phyloP scores from a whole-genome alignment of 768 basidiomycete species.

The Chalciporus sphaerocephalus region DNA sequence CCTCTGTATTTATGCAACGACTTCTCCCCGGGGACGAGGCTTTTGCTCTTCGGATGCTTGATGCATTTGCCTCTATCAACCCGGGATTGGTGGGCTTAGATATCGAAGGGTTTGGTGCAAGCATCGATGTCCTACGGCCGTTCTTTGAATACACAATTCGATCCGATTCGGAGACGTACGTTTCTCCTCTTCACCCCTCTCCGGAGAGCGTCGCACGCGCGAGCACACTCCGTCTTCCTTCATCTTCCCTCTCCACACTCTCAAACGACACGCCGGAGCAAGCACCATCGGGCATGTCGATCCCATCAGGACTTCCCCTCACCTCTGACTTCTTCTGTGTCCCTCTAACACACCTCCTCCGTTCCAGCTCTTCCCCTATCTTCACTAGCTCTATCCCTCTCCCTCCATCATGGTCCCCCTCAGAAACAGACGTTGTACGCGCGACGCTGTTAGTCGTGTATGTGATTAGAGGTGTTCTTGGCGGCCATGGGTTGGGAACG shows the following conservation, averaged over 20 bases:
- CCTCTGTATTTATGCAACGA: slow-evolving; percentile 49
- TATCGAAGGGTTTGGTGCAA: slow-evolving; percentile 32
- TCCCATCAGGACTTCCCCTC: slow-evolving; percentile 42
- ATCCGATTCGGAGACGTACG: slow-evolving; percentile 36
- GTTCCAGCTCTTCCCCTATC: slow-evolving; percentile 68
- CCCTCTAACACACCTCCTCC: slow-evolving; percentile 74
- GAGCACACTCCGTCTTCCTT: slow-evolving; percentile 49
- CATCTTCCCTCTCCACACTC: neutral
- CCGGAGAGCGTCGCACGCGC: slow-evolving; percentile 52
- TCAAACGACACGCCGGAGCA: neutral
- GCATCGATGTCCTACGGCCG: slow-evolving; percentile 35
- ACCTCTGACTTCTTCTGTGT: slow-evolving; percentile 61
- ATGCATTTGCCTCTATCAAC: slow-evolving; percentile 12
- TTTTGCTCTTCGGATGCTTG: slow-evolving; percentile 41
- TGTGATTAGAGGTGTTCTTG: slow-evolving; percentile 44
- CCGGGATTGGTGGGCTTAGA: slow-evolving; percentile 16
- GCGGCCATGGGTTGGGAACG: slow-evolving; percentile 36
- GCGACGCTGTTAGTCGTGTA: slow-evolving; percentile 61
- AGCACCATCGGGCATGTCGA: neutral
- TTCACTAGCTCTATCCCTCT: slow-evolving; percentile 48
- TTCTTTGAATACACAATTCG: slow-evolving; percentile 52
- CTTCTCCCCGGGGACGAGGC: slow-evolving; percentile 77
- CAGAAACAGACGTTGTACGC: slow-evolving; percentile 73
- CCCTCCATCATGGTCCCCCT: slow-evolving; percentile 70
- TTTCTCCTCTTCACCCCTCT: slow-evolving; percentile 50